phyloP scores from a whole-genome alignment of 345 rosid genomes.

The Xanthoceras sorbifolium region DNA sequence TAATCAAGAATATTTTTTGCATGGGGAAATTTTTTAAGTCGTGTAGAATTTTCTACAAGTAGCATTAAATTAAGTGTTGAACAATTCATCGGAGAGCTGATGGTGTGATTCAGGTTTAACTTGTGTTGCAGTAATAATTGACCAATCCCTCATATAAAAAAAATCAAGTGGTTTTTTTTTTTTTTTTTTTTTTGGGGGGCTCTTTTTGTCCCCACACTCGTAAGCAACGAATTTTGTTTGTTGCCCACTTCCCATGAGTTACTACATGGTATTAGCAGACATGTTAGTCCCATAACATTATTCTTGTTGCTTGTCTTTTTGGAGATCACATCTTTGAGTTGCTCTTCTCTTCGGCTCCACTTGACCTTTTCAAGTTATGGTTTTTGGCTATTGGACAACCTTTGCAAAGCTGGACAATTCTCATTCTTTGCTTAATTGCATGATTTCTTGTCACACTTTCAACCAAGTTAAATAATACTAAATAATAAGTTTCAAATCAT shows the following conservation, averaged over 20 bases:
- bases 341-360: constrained; percentile 25
- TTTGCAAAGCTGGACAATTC: constrained; percentile 22
- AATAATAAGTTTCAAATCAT: too few species aligned
- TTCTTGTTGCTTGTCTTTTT: constrained; percentile 32
- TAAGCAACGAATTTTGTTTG: constrained; percentile 29
- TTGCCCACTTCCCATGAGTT: constrained; percentile 24
- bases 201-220: constrained; percentile 29
- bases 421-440: background rate
- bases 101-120: too few species aligned
- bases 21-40: too few species aligned
- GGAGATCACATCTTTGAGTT: constrained; percentile 4
- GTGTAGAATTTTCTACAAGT: too few species aligned
- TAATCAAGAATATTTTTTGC: too few species aligned
- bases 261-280: constrained; percentile 20
- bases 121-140: background rate
- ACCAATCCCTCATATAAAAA: background rate
- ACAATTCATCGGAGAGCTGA: too few species aligned
- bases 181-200: too few species aligned
- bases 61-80: too few species aligned
- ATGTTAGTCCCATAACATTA: constrained; percentile 32
- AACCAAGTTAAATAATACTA: too few species aligned
- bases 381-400: constrained; percentile 17
- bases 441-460: too few species aligned
- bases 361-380: constrained; percentile 17
- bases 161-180: background rate